Evolutionary conservation across 345 rosid genomes (phyloP).

Genomic region (Hibiscus syriacus): DNA sequence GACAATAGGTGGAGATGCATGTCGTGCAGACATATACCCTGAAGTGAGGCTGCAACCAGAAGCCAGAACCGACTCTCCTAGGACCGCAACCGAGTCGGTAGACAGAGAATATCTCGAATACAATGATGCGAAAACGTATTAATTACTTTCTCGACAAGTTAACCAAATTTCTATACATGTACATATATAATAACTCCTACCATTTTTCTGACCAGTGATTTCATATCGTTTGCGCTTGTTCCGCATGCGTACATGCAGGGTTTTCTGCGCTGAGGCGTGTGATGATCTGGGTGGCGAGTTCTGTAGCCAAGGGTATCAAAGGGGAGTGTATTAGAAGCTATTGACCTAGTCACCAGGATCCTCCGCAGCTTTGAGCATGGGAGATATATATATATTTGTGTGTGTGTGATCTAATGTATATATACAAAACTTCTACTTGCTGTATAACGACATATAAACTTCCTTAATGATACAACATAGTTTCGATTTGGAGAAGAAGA

Average conservation of each 20-base stretch:
- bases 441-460: neutral
- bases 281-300: conserved; percentile 93
- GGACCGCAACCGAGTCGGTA: conserved; percentile 4
- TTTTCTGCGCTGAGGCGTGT: conserved; percentile 55
- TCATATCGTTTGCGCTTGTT: neutral
- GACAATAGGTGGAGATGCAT: conserved; percentile 59
- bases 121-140: conserved; percentile 28
- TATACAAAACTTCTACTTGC: too few species aligned
- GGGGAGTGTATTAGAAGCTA: conserved; percentile 27
- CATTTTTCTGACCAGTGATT: neutral
- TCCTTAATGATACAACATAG: neutral
- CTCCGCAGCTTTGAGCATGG: neutral
- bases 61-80: conserved; percentile 2
- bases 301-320: conserved; percentile 55
- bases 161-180: neutral
- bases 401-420: too few species aligned
- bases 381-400: neutral
- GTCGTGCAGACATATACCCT: conserved; percentile 57
- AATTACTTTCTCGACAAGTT: neutral
- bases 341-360: neutral
- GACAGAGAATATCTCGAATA: conserved; percentile 33
- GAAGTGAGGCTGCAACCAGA: conserved; percentile 36
- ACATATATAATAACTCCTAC: neutral
- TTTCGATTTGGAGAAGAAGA: neutral
- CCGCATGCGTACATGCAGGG: neutral